Evolutionary conservation across 805 yeast genomes (phyloP), one percentile per base, ranked within the genome.

Genomic region (Hanseniaspora guilliermondii): DNA sequence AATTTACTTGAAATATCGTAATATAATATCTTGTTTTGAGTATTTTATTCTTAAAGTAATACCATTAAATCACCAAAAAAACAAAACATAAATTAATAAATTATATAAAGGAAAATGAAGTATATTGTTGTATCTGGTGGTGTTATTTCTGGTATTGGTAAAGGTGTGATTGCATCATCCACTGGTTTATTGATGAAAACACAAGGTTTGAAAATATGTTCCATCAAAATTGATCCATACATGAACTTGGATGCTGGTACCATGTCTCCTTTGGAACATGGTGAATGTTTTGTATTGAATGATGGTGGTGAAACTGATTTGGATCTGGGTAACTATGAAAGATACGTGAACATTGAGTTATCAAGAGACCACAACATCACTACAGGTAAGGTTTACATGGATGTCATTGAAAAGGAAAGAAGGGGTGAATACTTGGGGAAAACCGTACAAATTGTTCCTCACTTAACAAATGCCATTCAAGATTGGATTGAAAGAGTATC

Each of bases 241-340:
- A 86, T 93, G 95, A 93, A 93, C 73, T 87, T 93, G 62, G 99
- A 93, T 73, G 99, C 99, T 39, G 99, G 99, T 64, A 93, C 99
- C 45, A 93, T 93, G 99, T 87, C 96, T 41, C 99, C 99, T 22
- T 75, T 93, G 66, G 99, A 93, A 71, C 99, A 93, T 68, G 98
- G 99, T 63, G 99, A 93, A 71, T 95, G 96, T 68, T 93, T 93
- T 68, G 97, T 93, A 53, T 76, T 93, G 65, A 86, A 91, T 69
- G 99, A 93, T 68, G 99, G 99, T 69, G 99, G 98, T 63, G 99
- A 93, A 73, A 96, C 91, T 47, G 99, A 93, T 73, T 78, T 93
- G 67, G 99, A 93, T 73, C 76, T 93, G 61, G 99, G 99, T 68
- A 93, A 93, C 73, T 93, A 93, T 70, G 99, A 93, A 75, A 82